Base-by-base conservation (phyloP, 768 basidiomycete genomes). In the Steccherinum ochraceum region DNA sequence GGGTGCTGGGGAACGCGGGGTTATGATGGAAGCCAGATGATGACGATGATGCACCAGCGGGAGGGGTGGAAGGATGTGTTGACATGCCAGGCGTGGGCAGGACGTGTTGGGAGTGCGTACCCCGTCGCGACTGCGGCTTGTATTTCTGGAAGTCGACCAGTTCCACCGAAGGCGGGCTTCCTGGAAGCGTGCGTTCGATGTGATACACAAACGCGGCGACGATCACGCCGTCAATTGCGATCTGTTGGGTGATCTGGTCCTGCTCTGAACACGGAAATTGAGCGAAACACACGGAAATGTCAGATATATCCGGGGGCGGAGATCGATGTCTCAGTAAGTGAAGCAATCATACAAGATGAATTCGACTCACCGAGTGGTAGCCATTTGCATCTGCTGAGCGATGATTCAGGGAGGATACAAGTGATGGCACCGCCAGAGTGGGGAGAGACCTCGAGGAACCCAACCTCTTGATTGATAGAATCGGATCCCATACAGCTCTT, bases 141-240 rank as follows among this genome's bases (percentile, higher is more conserved):
- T 71, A 69, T 63, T 69, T 69, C 60, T 74, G 72, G 63, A 77
- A 78, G 39, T 73, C 75, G 56, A 80, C 50, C 55, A 89, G 71
- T 60, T 83, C 76, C 52, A 78, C 85, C 45, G 79, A 76, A 13
- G 87, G 84, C 66, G 74, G 68, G 50, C 66, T 62, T 53, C 71
- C 71, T 27, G 71, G 69, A 56, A 71, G 66, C 57, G 71, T 73
- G 61, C 83, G 79, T 59, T 85, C 81, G 41, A 43, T 43, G 57
- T 85, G 79, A 64, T 87, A 89, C 45, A 82, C 72, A 56, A 88
- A 68, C 58, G 76, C 77, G 48, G 86, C 76, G 47, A 86, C 69
- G 16, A 79, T 74, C 54, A 77, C 75, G 58, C 76, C 76, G 67
- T 88, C 84, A 50, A 80, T 75, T 51, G 80, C 70, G 58, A 90